Evolutionary conservation across 169 alveolate species (phyloP).

Genomic region (Plasmodium chabaudi): DNA sequence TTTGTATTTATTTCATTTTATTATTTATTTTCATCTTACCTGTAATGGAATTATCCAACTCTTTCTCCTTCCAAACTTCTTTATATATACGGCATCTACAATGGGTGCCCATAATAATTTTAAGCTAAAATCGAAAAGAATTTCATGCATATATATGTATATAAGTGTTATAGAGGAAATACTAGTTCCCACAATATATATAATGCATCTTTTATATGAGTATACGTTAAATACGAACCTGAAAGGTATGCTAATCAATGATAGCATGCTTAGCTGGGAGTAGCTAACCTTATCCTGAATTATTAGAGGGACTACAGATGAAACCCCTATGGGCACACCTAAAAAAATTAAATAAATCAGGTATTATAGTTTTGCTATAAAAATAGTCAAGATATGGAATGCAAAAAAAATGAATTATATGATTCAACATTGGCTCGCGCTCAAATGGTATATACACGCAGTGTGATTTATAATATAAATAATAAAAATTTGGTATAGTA

Average conservation of each 20-base stretch:
- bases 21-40: conserved; percentile 7
- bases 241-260: conserved; percentile 84
- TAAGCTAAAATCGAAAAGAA: conserved; percentile 78
- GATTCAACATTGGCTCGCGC: too few relatives aligned
- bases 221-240: conserved; percentile 52
- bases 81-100: conserved; percentile 89
- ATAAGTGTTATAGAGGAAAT: neutral
- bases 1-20: neutral
- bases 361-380: neutral
- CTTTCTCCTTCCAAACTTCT: conserved; percentile 91
- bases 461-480: too few relatives aligned
- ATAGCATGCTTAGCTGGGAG: conserved; percentile 83
- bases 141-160: too few relatives aligned
- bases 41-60: conserved; percentile 95
- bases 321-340: conserved; percentile 91
- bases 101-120: conserved; percentile 96
- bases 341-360: conserved; percentile 32
- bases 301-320: conserved; percentile 86
- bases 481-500: too few relatives aligned
- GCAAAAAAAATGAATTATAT: too few relatives aligned
- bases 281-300: conserved; percentile 87
- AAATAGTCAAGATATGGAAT: neutral
- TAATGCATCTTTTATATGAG: too few relatives aligned
- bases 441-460: too few relatives aligned
- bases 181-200: too few relatives aligned